Conservation (phyloP, 176 grass and related monocot genomes). For the Metroxylon sagu region DNA sequence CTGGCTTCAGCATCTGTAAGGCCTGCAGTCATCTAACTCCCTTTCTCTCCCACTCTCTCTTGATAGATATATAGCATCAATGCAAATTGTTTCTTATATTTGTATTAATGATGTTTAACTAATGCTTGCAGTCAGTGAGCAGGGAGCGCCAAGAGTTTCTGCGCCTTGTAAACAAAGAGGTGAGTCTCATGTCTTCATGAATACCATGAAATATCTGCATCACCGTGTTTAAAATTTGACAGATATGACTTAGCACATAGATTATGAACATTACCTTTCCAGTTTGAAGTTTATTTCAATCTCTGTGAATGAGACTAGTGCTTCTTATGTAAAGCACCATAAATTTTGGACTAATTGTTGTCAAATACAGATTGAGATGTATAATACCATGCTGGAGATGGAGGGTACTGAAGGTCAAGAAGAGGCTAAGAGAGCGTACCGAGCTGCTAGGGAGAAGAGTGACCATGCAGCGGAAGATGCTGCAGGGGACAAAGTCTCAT, state of each 20-base stretch:
- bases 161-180: constrained; percentile 91
- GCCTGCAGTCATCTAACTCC: constrained; percentile 3
- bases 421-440: constrained; percentile 81
- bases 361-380: constrained; percentile 76
- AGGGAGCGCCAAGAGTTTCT: constrained; percentile 90
- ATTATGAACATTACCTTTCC: constrained; percentile 9
- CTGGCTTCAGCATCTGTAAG: constrained; percentile 92
- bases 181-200: constrained; percentile 13
- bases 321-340: not conserved
- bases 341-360: not conserved
- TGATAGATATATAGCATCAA: constrained; percentile 9
- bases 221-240: too few relatives aligned
- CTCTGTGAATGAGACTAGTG: not conserved
- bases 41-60: constrained; percentile 14
- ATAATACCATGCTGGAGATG: constrained; percentile 75
- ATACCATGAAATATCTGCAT: not conserved
- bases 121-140: constrained; percentile 65
- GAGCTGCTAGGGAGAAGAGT: constrained; percentile 62
- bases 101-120: constrained; percentile 14
- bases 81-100: constrained; percentile 13
- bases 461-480: constrained; percentile 62
- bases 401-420: constrained; percentile 89
- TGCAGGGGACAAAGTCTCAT: constrained; percentile 62
- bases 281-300: not conserved
- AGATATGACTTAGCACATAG: not conserved